These are phyloP conservation scores for Coniochaeta prunicola DNA, from an alignment of 2,329 filamentous ascomycete species.

Conservation along the genomic window DNA sequence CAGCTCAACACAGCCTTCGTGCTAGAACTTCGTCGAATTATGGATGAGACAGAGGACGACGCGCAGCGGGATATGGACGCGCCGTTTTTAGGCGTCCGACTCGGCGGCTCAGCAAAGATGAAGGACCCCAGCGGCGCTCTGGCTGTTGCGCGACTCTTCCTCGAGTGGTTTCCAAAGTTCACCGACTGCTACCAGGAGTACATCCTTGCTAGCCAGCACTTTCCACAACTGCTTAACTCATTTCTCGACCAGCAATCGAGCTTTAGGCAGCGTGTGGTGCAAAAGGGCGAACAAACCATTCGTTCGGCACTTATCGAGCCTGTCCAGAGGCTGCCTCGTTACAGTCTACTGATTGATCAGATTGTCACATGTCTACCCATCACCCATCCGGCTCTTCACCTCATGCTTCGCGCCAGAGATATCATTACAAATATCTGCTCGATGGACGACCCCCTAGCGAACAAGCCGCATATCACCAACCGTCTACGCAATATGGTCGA, in stretches of 20 bases:
- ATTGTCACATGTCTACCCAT: slow-evolving; percentile 82
- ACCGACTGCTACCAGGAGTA: slow-evolving; percentile 89
- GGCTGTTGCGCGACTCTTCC: slow-evolving; percentile 70
- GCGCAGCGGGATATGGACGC: slow-evolving; percentile 69
- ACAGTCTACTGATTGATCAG: slow-evolving; percentile 93
- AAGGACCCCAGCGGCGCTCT: slow-evolving; percentile 73
- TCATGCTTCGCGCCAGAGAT: slow-evolving; percentile 81
- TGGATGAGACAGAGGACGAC: slow-evolving; percentile 78
- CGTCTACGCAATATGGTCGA: slow-evolving; percentile 71
- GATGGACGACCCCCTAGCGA: slow-evolving; percentile 64
- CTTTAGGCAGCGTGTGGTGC: slow-evolving; percentile 71
- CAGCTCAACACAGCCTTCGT: slow-evolving; percentile 77
- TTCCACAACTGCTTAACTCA: slow-evolving; percentile 70
- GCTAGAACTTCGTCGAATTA: slow-evolving; percentile 63
- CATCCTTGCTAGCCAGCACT: slow-evolving; percentile 81
- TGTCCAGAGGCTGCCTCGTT: slow-evolving; percentile 86
- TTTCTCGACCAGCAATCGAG: slow-evolving; percentile 77
- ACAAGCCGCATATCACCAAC: slow-evolving; percentile 67
- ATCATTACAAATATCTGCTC: slow-evolving; percentile 96
- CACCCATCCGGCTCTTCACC: slow-evolving; percentile 74
- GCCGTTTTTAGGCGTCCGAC: slow-evolving; percentile 30
- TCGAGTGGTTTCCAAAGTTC: slow-evolving; percentile 92
- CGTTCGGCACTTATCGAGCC: slow-evolving; percentile 93
- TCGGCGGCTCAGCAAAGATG: slow-evolving; percentile 30
- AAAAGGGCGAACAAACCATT: slow-evolving; percentile 82